Conservation (phyloP, 768 basidiomycete species). For the Pholiota molesta region DNA sequence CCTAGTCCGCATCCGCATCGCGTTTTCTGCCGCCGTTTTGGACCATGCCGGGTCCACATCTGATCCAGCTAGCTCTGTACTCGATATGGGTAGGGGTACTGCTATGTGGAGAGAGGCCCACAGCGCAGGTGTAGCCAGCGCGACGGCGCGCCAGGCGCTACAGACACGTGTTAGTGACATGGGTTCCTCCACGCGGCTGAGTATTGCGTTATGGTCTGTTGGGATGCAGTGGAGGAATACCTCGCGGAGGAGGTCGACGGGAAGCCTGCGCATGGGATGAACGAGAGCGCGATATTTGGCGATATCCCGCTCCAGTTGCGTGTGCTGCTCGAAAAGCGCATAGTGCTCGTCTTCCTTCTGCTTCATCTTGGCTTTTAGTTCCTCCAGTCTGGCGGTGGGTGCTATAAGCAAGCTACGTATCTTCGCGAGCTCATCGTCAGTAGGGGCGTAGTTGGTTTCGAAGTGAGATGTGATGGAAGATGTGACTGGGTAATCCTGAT, state of each 20-base stretch:
- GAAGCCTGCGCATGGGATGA: conserved; percentile 18
- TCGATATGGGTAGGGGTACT: conserved; percentile 6
- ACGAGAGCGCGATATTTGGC: not conserved
- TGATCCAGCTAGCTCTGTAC: not conserved
- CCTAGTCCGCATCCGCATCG: not conserved
- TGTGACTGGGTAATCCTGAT: not conserved
- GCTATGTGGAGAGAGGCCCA: conserved; percentile 23
- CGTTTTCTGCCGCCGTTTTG: not conserved
- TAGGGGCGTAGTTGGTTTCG: conserved; percentile 9
- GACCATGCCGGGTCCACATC: not conserved
- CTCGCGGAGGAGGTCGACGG: conserved; percentile 22
- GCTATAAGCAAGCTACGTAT: not conserved
- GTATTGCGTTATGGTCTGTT: conserved; percentile 8
- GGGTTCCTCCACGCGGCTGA: conserved; percentile 15
- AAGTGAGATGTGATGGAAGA: conserved; percentile 4
- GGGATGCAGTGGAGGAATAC: conserved; percentile 24
- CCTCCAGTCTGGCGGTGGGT: not conserved
- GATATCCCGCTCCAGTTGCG: not conserved
- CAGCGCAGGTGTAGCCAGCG: conserved; percentile 15
- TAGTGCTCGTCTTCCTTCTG: not conserved
- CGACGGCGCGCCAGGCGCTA: conserved; percentile 20
- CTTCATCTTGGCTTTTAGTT: not conserved
- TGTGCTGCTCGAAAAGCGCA: not conserved
- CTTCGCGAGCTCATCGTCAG: not conserved
- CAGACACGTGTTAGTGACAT: conserved; percentile 20